A percentile compares a stretch with the other conserved stretches of the same genome.
Evolutionary conservation across 352 stramenopile genomes (phyloP).

Genomic region (Pilasporangium apinafurcum): DNA sequence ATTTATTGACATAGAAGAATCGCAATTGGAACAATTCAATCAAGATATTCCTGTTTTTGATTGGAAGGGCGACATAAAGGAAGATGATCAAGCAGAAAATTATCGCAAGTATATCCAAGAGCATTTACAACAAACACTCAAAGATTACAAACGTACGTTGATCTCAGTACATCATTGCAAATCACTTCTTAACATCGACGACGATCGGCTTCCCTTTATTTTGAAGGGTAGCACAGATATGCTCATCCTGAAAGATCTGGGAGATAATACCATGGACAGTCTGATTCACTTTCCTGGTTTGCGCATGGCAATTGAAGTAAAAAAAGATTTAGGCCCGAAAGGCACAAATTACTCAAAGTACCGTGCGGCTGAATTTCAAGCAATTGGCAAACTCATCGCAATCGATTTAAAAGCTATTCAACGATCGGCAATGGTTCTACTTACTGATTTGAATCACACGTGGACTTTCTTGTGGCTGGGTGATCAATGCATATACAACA

Average conservation of each 20-base stretch:
- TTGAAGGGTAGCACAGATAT: slow-evolving; percentile 2
- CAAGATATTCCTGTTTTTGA: no score
- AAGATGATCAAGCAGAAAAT: no score
- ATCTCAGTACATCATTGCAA: slow-evolving; percentile 1
- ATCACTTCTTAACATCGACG: slow-evolving; percentile 1
- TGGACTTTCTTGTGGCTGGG: slow-evolving; percentile 5
- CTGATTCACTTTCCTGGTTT: slow-evolving; percentile 1
- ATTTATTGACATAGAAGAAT: no score
- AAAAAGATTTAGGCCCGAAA: slow-evolving; percentile 1
- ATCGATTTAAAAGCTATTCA: slow-evolving; percentile 2
- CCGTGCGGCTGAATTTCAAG: no score
- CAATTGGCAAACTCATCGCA: slow-evolving; percentile 2
- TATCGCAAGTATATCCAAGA: slow-evolving; percentile 7
- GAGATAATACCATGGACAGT: slow-evolving; percentile 3
- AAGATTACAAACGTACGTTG: neutral
- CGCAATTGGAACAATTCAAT: no score
- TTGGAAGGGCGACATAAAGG: no score
- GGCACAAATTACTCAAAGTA: neutral
- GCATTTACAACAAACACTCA: neutral
- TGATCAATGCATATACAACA: slow-evolving; percentile 4
- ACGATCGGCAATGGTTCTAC: slow-evolving; percentile 1
- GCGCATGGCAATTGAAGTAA: slow-evolving; percentile 1
- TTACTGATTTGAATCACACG: slow-evolving; percentile 1
- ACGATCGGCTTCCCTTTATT: slow-evolving; percentile 1
- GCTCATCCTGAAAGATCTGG: slow-evolving; percentile 4